Base-by-base conservation (phyloP, 495 filamentous ascomycete genomes). In the Darksidea phi region DNA sequence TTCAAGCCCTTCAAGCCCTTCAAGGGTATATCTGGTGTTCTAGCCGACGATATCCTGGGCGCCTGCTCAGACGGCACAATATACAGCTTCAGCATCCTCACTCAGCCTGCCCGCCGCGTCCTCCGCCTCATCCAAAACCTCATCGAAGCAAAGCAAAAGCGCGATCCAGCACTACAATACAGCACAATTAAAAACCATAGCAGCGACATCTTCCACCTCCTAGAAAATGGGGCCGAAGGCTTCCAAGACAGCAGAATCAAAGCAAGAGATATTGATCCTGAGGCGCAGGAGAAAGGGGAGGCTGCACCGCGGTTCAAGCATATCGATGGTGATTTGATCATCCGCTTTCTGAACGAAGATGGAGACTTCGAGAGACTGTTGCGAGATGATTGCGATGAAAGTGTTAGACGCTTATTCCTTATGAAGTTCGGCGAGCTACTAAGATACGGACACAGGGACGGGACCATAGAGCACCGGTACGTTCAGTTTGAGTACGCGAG, bases 41-140 rank as follows among this genome's bases (percentile, higher is more conserved):
- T 70, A 6, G 48, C 54, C 25, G 67, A 71, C 59, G 59, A 73
- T 36, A 70, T 75, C 53, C 45, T 76, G 23, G 74, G 71, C 41
- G 57, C 55, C 11, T 67, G 70, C 6, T 32, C 66, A 15, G 74
- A 76, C 58, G 74, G 74, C 53, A 62, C 70, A 0, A 17, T 76
- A 20, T 63, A 71, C 43, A 48, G 48, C 24, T 60, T 76, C 62
- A 57, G 51, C n/a, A 48, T 75, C 18, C 66, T 76, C n/a, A 54
- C 63, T 8, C 37, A 59, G 13, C 21, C 48, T 0, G 61, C 69
- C 6, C 61, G 54, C 54, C 23, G 52, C 6, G 26, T 70, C 1
- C 61, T 75, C 37, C 61, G 58, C 42, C 26, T 68, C 7, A 38
- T 68, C 12, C 49, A 66, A 34, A 62, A 66, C 45, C 47, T 66